Evolutionary conservation across 805 yeast species (phyloP), one percentile per base, ranked within the genome.

Genomic region (Cyberlindnera nakhonratchasimensis): DNA sequence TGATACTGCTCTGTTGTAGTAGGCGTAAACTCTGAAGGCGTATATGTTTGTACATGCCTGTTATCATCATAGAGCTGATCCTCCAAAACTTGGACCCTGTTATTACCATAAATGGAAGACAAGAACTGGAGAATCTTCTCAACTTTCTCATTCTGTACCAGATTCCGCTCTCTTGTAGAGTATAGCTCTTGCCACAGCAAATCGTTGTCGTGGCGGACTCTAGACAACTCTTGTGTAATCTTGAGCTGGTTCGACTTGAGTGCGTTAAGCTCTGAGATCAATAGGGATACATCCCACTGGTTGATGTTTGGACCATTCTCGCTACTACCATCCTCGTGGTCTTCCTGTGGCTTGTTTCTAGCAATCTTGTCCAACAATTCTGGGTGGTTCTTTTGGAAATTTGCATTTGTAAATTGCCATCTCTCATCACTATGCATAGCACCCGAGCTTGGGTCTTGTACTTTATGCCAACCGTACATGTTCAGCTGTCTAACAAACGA

Each of bases 401-500:
- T 74, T 2, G 93, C 89, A 50, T 89, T 87, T 48, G 79, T 81
- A 67, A 93, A 93, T 63, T 89, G 95, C 86, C 90, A 83, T 42
- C 80, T 75, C 56, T 93, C 98, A 43, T 90, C 96, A 31, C 66
- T 65, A 42, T 75, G 72, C 45, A 80, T 65, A 5, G 90, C 75
- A 3, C 95, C 97, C 20, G 84, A 75, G 43, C 68, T 85, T 18
- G 90, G 79, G 64, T 93, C 98, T 64, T 93, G 99, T 4, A 93
- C 93, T 65, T 93, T 93, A 68, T 90, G 98, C 96, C 97, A 93
- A 10, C 99, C 99, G 61, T 93, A 93, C 99, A 93, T 91, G 65
- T 91, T 91, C 56, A 91, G 72, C 61, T 91, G 99, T 48, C 99
- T 79, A 13, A 93, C 98, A 72, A 93, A 93, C 24, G 93, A 82